Conservation (phyloP, 257 asterid species). For the Avicennia marina region DNA sequence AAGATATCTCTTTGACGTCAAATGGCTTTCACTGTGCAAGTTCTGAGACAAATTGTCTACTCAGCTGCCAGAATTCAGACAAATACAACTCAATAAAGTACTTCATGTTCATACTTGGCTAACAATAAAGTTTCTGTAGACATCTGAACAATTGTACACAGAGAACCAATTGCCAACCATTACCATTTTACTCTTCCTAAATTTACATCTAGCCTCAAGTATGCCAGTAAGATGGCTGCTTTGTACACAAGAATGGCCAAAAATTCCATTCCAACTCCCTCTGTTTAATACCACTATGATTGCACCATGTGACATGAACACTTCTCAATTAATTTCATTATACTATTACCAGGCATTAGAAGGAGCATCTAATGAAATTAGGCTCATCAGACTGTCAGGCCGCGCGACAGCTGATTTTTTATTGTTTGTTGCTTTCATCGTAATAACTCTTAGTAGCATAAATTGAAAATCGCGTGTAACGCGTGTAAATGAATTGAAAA, state of each 20-base stretch:
- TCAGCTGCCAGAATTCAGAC: constrained; percentile 12
- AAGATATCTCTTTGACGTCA: neutral
- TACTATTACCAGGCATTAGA: neutral
- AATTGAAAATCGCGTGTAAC: neutral
- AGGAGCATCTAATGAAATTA: neutral
- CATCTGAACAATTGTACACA: neutral
- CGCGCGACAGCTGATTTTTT: neutral
- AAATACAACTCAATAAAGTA: neutral
- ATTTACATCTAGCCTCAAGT: no score
- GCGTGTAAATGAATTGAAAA: neutral
- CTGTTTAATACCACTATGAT: neutral
- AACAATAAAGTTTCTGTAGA: neutral
- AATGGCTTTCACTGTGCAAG: neutral
- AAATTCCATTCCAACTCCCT: neutral
- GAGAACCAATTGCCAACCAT: no score
- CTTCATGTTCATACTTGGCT: neutral
- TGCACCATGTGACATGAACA: neutral
- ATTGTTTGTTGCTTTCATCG: neutral
- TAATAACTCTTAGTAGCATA: neutral
- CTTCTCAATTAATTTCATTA: neutral
- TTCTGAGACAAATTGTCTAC: neutral
- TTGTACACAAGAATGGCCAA: no score
- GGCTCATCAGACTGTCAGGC: neutral
- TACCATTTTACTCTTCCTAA: no score
- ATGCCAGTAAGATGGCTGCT: neutral